Percentiles rank a stretch among this genome's conserved stretches.
Evolutionary conservation across 192 early-diverging fungal genomes (phyloP).

Genomic region (Backusella morwellensis): DNA sequence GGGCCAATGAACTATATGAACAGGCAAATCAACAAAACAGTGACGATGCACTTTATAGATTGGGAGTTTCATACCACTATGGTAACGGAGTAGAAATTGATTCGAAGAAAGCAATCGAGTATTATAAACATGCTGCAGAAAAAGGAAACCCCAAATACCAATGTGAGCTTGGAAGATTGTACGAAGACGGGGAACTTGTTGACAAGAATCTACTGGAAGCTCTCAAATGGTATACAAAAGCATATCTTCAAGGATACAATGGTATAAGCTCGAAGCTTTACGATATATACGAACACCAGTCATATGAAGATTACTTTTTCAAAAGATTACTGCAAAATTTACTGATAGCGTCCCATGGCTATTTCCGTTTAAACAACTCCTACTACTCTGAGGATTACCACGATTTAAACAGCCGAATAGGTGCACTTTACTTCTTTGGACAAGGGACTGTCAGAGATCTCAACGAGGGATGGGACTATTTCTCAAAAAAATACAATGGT

Average conservation of each 20-base stretch:
- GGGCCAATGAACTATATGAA: neutral
- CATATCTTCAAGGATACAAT: neutral
- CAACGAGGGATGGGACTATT: no score
- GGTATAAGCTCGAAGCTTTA: neutral
- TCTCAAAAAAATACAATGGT: no score
- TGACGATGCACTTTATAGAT: neutral
- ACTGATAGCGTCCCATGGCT: no score
- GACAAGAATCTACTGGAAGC: neutral
- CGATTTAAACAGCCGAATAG: no score
- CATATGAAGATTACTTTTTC: neutral
- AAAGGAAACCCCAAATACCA: no score
- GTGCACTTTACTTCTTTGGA: no score
- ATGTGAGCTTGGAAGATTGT: neutral
- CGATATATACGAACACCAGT: neutral
- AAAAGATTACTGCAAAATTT: no score
- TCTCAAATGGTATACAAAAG: neutral
- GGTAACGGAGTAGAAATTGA: neutral
- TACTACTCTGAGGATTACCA: no score
- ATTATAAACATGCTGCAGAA: neutral
- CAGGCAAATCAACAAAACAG: neutral
- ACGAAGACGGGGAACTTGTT: neutral
- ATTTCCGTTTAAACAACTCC: no score
- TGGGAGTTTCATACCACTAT: neutral
- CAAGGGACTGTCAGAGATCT: no score
- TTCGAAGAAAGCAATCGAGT: neutral